phyloP scores from a whole-genome alignment of 2,329 filamentous ascomycete species.

The Penicillium sp. region DNA sequence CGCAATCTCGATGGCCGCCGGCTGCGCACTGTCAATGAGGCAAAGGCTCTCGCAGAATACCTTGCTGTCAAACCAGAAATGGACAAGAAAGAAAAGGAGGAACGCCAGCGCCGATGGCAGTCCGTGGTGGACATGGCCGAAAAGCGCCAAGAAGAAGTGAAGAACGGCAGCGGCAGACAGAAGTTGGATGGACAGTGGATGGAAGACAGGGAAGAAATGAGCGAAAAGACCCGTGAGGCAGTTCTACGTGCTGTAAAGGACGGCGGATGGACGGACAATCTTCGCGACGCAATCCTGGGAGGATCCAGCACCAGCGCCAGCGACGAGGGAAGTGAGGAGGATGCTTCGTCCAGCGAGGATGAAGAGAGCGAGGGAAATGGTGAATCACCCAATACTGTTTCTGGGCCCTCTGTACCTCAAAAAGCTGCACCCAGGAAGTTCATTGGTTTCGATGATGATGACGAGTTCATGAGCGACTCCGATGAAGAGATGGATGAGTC shows the following conservation, averaged over 20 bases:
- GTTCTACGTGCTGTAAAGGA: constrained; percentile 72
- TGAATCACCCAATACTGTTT: constrained; percentile 12
- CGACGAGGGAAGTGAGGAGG: constrained; percentile 40
- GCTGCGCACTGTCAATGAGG: constrained; percentile 87
- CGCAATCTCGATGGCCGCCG: constrained; percentile 90
- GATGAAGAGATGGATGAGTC: constrained; percentile 31
- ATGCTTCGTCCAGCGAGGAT: constrained; percentile 34
- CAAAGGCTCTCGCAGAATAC: constrained; percentile 92
- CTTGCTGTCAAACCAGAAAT: constrained; percentile 95
- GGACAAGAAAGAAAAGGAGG: constrained; percentile 90
- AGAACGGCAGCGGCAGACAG: constrained; percentile 66
- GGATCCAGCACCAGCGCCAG: constrained; percentile 42
- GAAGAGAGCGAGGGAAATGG: constrained; percentile 42
- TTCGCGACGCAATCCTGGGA: constrained; percentile 38
- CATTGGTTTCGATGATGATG: constrained; percentile 51
- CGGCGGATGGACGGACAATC: constrained; percentile 46
- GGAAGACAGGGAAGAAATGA: constrained; percentile 88
- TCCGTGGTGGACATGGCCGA: constrained; percentile 84
- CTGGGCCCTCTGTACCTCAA: constrained; percentile 29
- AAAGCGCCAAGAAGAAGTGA: constrained; percentile 77
- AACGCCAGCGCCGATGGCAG: constrained; percentile 77
- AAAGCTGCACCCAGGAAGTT: constrained; percentile 38
- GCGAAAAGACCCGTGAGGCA: constrained; percentile 77
- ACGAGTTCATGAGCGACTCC: constrained; percentile 49
- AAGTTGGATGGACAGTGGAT: constrained; percentile 86